phyloP scores from a whole-genome alignment of 106 monocot species.

The Chionographis japonica region DNA sequence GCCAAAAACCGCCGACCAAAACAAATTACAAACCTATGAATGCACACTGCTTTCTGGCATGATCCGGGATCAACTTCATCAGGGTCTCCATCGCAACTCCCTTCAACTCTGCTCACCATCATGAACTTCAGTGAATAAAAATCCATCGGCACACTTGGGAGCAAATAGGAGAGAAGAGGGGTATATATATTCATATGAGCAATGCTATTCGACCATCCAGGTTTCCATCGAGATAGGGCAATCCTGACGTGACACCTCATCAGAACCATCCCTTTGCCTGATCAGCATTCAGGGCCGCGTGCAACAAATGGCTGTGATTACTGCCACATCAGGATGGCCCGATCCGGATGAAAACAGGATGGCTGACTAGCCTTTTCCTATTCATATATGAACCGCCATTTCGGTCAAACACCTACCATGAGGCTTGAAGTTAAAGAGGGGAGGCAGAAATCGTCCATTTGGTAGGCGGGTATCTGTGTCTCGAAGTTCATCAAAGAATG shows the following conservation, averaged over 20 bases:
- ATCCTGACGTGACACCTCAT: too few species aligned
- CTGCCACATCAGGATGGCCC: too few species aligned
- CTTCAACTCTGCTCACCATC: slow-evolving; percentile 14
- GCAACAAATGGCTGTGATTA: too few species aligned
- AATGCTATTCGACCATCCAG: too few species aligned
- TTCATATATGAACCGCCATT: neutral
- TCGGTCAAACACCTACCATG: slow-evolving; percentile 3
- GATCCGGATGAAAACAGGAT: neutral
- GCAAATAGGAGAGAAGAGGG: neutral
- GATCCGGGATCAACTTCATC: slow-evolving; percentile 20
- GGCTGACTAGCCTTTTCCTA: neutral
- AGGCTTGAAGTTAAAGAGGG: slow-evolving; percentile 21
- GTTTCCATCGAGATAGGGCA: too few species aligned
- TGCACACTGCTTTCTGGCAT: slow-evolving; percentile 23
- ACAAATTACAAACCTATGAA: slow-evolving; percentile 7
- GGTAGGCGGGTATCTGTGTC: slow-evolving; percentile 14
- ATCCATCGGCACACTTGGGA: neutral
- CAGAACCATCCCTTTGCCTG: too few species aligned
- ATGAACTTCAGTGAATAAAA: too few species aligned
- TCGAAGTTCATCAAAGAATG: slow-evolving; percentile 21
- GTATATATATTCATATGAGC: too few species aligned
- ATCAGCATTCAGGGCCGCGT: too few species aligned
- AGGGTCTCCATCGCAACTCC: slow-evolving; percentile 11
- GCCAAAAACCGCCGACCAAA: neutral
- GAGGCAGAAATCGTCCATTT: slow-evolving; percentile 20